These are phyloP conservation scores for Chrysanthemum makinoi DNA, from an alignment of 129 eudicot genomes.

Conservation along the genomic window DNA sequence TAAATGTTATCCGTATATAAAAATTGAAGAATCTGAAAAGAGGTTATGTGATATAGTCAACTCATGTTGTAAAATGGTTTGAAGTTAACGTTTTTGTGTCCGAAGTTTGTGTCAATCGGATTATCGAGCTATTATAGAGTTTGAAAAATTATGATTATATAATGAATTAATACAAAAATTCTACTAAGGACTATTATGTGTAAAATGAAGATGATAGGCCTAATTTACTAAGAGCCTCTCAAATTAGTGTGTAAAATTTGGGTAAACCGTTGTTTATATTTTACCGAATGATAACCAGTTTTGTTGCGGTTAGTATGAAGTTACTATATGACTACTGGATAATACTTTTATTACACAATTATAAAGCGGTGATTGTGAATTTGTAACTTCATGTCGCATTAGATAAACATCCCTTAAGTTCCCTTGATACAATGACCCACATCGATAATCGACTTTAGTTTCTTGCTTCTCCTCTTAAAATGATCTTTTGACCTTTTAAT, in stretches of 20 bases:
- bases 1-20: background rate
- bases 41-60: background rate
- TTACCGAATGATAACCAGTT: background rate
- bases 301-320: background rate
- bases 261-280: background rate
- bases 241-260: background rate
- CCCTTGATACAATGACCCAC: background rate
- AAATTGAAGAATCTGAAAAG: no score
- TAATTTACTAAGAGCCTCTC: background rate
- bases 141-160: background rate
- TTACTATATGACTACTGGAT: background rate
- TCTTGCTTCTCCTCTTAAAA: no score
- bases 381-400: background rate
- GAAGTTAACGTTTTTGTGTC: background rate
- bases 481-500: no score
- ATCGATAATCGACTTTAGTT: no score
- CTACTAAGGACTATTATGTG: no score
- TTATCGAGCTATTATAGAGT: background rate
- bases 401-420: constrained; percentile 3
- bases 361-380: background rate
- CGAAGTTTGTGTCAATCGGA: background rate
- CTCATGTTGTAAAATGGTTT: background rate
- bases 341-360: background rate
- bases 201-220: background rate
- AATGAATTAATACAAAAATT: background rate